These are phyloP conservation scores for Rhizoclosmatium globosum DNA, from an alignment of 192 early-diverging fungal genomes.

Conservation along the genomic window DNA sequence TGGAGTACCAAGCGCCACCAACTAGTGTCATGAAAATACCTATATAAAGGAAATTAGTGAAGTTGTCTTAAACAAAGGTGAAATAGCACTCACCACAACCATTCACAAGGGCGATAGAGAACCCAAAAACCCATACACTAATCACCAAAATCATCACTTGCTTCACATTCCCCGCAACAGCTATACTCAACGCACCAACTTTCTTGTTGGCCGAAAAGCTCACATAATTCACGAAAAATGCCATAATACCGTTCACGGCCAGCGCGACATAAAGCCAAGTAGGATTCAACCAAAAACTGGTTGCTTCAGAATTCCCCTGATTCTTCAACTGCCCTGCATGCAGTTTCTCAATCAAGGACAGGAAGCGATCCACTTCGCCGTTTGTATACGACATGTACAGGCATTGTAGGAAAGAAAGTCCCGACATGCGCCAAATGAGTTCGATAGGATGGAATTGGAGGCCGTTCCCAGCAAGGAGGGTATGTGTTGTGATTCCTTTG, in stretches of 20 bases:
- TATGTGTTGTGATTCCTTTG: conserved; percentile 88
- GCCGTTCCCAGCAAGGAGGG: conserved; percentile 73
- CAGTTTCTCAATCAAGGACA: conserved; percentile 4
- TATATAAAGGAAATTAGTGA: background rate
- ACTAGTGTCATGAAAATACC: conserved; percentile 37
- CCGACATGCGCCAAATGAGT: conserved; percentile 80
- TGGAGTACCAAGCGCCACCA: conserved; percentile 38
- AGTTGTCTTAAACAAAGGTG: background rate
- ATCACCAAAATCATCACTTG: conserved; percentile 35
- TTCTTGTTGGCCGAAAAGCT: conserved; percentile 88
- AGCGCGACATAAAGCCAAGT: conserved; percentile 59
- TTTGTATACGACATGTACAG: conserved; percentile 66
- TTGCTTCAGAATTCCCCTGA: background rate
- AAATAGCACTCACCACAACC: conserved; percentile 3
- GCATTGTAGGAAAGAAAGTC: conserved; percentile 78
- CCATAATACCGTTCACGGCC: conserved; percentile 78
- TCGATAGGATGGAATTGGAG: conserved; percentile 85
- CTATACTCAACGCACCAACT: conserved; percentile 85
- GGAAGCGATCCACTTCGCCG: conserved; percentile 64
- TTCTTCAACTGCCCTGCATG: background rate
- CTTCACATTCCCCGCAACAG: conserved; percentile 64
- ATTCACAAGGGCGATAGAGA: conserved; percentile 28
- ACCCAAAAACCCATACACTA: conserved; percentile 39
- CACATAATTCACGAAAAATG: conserved; percentile 87
- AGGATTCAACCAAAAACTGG: conserved; percentile 14